Conservation (phyloP, 257 asterid species). For the Prunella vulgaris region DNA sequence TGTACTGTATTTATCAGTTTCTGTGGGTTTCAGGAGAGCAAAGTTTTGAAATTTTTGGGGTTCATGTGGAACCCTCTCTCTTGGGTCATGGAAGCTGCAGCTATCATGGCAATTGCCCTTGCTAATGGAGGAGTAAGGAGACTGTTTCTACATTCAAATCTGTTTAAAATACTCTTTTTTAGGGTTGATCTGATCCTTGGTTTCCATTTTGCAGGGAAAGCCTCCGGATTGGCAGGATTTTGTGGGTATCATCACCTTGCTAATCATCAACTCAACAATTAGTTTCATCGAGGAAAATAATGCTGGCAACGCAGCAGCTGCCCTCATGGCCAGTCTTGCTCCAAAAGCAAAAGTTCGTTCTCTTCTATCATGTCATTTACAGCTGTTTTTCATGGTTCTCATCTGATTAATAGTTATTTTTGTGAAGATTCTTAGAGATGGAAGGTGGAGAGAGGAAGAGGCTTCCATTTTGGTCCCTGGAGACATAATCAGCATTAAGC, state of each 20-base stretch:
- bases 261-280: conserved; percentile 83
- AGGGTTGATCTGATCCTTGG: not conserved
- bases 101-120: conserved; percentile 97
- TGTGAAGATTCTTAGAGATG: conserved; percentile 85
- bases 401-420: conserved; percentile 26
- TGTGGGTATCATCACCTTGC: conserved; percentile 88
- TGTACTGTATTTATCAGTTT: not conserved
- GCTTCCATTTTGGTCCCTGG: conserved; percentile 88
- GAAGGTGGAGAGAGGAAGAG: conserved; percentile 89
- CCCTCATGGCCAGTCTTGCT: conserved; percentile 97
- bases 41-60: conserved; percentile 79
- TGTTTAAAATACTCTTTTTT: not conserved
- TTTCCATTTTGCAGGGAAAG: conserved; percentile 60
- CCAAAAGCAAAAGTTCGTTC: conserved; percentile 81
- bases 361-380: not conserved
- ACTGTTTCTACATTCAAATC: not conserved
- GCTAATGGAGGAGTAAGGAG: conserved; percentile 95
- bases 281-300: conserved; percentile 97
- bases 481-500: conserved; percentile 77
- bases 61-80: conserved; percentile 99
- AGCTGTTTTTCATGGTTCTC: conserved; percentile 5
- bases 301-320: conserved; percentile 99
- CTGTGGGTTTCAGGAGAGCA: conserved; percentile 69
- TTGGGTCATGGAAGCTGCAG: conserved; percentile 99
- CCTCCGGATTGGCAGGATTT: conserved; percentile 99